Conservation (phyloP, 345 rosid species). For the Camelina hispida region DNA sequence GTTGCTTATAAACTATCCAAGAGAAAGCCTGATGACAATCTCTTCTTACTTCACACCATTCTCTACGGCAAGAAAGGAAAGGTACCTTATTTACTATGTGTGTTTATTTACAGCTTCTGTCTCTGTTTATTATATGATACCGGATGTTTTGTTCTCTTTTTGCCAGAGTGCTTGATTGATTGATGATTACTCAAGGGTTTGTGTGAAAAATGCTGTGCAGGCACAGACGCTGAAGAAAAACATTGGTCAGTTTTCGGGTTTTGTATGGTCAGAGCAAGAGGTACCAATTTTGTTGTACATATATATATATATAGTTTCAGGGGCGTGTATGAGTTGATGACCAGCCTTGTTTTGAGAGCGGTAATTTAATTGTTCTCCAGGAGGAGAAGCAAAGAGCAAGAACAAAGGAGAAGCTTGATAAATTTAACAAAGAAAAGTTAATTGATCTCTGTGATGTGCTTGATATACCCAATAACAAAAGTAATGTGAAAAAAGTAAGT, state of each 20-base stretch:
- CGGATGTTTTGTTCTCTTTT: neutral
- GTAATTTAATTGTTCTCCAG: conserved; percentile 27
- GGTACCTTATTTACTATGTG: conserved; percentile 40
- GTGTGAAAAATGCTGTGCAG: conserved; percentile 52
- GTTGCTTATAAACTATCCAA: conserved; percentile 95
- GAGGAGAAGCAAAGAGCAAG: conserved; percentile 82
- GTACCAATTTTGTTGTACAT: conserved; percentile 22
- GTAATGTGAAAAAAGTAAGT: conserved; percentile 69
- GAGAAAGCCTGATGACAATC: conserved; percentile 91
- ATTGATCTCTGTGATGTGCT: conserved; percentile 90
- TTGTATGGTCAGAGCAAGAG: conserved; percentile 87
- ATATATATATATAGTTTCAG: neutral
- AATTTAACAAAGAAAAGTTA: conserved; percentile 87
- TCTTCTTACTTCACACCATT: conserved; percentile 76
- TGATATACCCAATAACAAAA: conserved; percentile 75
- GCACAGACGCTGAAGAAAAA: conserved; percentile 77
- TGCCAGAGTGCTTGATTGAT: conserved; percentile 27
- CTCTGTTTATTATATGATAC: no score
- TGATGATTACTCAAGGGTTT: conserved; percentile 17
- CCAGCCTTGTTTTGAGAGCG: conserved; percentile 16
- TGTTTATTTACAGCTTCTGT: no score
- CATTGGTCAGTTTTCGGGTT: conserved; percentile 93
- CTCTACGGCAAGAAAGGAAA: conserved; percentile 96
- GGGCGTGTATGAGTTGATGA: conserved; percentile 13
- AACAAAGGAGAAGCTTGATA: conserved; percentile 88